Base-by-base conservation (phyloP, 2,329 filamentous ascomycete species). In the Penicillium expansum region DNA sequence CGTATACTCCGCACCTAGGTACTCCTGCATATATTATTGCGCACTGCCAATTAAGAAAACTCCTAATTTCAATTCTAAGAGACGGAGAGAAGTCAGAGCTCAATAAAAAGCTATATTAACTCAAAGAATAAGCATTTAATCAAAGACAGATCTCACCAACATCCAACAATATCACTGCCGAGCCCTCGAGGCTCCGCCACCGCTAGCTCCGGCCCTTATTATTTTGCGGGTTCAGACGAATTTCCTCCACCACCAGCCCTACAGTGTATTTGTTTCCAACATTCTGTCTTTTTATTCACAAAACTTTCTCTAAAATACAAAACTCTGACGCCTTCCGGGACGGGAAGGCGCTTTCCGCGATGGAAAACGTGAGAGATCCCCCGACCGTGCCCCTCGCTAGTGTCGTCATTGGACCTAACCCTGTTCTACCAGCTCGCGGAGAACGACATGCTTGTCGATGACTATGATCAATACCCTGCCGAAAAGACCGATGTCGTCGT, bases 371-470 rank as follows among this genome's bases (percentile, higher is more conserved):
- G 67, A 70, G 76, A 30, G 32, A 47, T 48, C 70, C 57, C 56
- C 55, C 61, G 58, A 62, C 60, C 63, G 62, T 66, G 59, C 62
- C 63, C 62, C 64, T 67, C 61, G 61, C 47, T 48, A 61, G 64
- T 63, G 67, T 73, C 74, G 61, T 72, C 65, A 58, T 64, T 71
- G 52, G 57, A 60, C 55, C 58, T 65, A 67, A 61, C 60, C 58
- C 57, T 56, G 55, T 44, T 49, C 44, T 56, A 51, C 60, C 71
- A 86, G 83, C 77, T 84, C 68, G 66, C 73, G 63, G 82, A 82
- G 65, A 83, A 79, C 74, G 84, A 86, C 67, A 86, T 86, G 82
- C 77, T 86, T 71, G 79, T 86, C 66, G 83, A 86, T 67, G 76
- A 78, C 59, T 77, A 79, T 62, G 78, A 79, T 53, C 76, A 82